phyloP scores from a whole-genome alignment of 352 stramenopile species.

The Globisporangium cylindrosporum region DNA sequence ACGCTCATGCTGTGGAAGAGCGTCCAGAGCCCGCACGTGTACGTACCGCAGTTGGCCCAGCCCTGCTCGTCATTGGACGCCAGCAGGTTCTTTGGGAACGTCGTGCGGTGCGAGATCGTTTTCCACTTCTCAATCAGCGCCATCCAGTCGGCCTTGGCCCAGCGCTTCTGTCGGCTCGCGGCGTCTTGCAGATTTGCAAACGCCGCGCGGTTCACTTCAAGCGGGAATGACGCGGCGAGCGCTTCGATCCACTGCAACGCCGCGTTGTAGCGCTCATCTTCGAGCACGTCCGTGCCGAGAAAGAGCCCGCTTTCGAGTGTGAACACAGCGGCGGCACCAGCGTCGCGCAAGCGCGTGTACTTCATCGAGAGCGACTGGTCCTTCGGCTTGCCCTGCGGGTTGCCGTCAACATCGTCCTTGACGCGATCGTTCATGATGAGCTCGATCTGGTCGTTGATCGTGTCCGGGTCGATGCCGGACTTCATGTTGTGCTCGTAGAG shows the following conservation, averaged over 20 bases:
- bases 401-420: conserved; percentile 17
- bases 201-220: conserved; percentile 56
- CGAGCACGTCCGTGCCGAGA: conserved; percentile 52
- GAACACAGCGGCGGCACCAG: conserved; percentile 57
- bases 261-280: conserved; percentile 59
- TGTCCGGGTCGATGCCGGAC: conserved; percentile 45
- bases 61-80: conserved; percentile 40
- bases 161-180: conserved; percentile 40
- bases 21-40: conserved; percentile 81
- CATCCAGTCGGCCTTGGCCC: conserved; percentile 59
- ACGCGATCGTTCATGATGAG: conserved; percentile 43
- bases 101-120: conserved; percentile 29
- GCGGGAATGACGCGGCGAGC: conserved; percentile 55
- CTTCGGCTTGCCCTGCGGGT: conserved; percentile 22
- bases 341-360: conserved; percentile 66
- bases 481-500: conserved; percentile 51
- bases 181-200: conserved; percentile 39
- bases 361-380: conserved; percentile 61
- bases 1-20: conserved; percentile 80
- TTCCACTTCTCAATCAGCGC: conserved; percentile 69
- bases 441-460: conserved; percentile 44
- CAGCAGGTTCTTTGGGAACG: conserved; percentile 67
- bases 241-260: conserved; percentile 66
- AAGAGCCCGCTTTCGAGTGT: conserved; percentile 78
- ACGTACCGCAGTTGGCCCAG: conserved; percentile 65